Evolutionary conservation across 768 basidiomycete genomes (phyloP).

Genomic region (Lactarius deliciosus): DNA sequence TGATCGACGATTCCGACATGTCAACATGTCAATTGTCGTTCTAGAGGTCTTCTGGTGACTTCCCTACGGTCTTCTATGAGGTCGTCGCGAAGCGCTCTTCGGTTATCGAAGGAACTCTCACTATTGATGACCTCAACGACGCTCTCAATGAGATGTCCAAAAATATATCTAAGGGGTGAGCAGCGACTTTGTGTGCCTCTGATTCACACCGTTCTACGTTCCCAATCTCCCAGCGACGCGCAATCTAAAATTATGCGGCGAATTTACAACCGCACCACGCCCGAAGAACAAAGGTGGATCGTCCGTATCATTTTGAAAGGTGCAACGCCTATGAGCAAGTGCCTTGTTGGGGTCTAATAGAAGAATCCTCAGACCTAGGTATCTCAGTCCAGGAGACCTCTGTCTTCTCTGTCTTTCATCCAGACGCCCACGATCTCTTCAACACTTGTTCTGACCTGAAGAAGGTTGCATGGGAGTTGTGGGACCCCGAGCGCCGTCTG

Average conservation of each 20-base stretch:
- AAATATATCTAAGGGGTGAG: slow-evolving; percentile 74
- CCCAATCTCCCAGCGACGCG: slow-evolving; percentile 51
- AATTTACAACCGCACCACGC: slow-evolving; percentile 73
- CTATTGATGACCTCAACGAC: slow-evolving; percentile 82
- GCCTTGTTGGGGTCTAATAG: neutral
- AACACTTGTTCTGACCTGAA: slow-evolving; percentile 97
- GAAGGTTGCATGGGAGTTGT: slow-evolving; percentile 87
- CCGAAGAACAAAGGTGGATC: slow-evolving; percentile 93
- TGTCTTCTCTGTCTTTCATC: slow-evolving; percentile 87
- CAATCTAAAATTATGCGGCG: slow-evolving; percentile 76
- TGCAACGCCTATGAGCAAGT: slow-evolving; percentile 33
- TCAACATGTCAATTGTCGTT: neutral
- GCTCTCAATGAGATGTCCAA: slow-evolving; percentile 75
- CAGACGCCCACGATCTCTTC: slow-evolving; percentile 90
- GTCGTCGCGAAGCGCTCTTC: slow-evolving; percentile 84
- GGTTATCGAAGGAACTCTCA: slow-evolving; percentile 68
- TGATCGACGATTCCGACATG: neutral
- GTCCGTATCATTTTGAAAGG: slow-evolving; percentile 96
- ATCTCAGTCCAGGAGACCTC: slow-evolving; percentile 95
- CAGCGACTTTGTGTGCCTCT: neutral
- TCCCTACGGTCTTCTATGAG: slow-evolving; percentile 82
- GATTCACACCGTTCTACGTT: slow-evolving; percentile 9
- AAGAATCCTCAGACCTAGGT: slow-evolving; percentile 64
- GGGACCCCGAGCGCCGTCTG: slow-evolving; percentile 68
- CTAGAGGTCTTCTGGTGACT: slow-evolving; percentile 79